A percentile compares a stretch with the other conserved stretches of the same genome.
phyloP scores from a whole-genome alignment of 2,329 filamentous ascomycete genomes.

The Pseudocercospora vitis region DNA sequence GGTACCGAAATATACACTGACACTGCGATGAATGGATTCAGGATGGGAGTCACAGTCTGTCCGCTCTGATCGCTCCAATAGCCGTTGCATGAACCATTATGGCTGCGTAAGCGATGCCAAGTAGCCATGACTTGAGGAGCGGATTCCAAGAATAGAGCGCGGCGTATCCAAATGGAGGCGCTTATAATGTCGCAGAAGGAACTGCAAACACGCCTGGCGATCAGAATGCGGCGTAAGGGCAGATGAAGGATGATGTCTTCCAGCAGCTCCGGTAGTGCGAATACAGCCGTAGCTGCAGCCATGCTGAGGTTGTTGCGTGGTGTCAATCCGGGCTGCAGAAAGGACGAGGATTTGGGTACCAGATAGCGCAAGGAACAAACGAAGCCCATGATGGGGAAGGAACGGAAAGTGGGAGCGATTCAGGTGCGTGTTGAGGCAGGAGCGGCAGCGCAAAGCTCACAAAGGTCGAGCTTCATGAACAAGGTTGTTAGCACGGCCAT shows the following conservation, averaged over 20 bases:
- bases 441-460: too few species aligned
- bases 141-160: conserved; percentile 10
- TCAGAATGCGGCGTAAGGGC: conserved; percentile 8
- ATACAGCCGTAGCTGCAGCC: conserved; percentile 7
- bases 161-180: conserved; percentile 2
- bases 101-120: not conserved
- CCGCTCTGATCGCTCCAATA: not conserved
- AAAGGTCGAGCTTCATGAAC: too few species aligned
- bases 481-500: too few species aligned
- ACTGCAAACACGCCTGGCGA: conserved; percentile 5
- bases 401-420: not conserved
- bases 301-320: conserved; percentile 1
- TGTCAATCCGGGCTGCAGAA: not conserved
- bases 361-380: not conserved
- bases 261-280: conserved; percentile 9
- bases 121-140: not conserved
- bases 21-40: conserved; percentile 6
- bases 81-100: not conserved
- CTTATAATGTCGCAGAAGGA: not conserved
- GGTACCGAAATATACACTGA: not conserved
- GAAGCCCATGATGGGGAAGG: not conserved
- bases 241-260: conserved; percentile 12
- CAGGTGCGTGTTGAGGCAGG: not conserved
- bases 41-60: not conserved
- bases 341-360: too few species aligned